Evolutionary conservation across 2,329 filamentous ascomycete genomes (phyloP), one percentile per base, ranked within the genome.

Genomic region (Cytospora piceicola): DNA sequence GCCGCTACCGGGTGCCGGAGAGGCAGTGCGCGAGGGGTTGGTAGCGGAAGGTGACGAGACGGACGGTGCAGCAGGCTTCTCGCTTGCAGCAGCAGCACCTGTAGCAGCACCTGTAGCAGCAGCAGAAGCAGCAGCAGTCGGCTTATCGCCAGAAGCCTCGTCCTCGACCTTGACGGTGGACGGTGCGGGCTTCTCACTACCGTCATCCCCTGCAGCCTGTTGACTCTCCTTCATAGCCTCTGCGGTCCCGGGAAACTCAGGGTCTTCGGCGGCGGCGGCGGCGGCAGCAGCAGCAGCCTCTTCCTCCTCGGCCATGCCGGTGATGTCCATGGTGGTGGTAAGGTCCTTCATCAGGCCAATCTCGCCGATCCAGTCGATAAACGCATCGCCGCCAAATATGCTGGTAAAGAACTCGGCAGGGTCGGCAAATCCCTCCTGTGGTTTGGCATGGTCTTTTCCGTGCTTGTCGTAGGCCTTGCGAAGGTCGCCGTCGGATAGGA

Each of bases 341-440:
- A 99, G 85, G 75, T 99, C 95, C 82, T 97, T 98, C 92, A 99
- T 97, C 65, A 99, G 87, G 59, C 92, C 95, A 72, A 99, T 97
- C 83, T 99, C 95, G 71, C 95, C 95, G 74, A 99, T 98, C 84
- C 95, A 93, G 81, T 99, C 94, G 68, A 90, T 84, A 74, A 99
- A 99, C 15, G 94, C 93, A 73, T 97, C 94, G 67, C 95, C 95
- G 72, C 95, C 95, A 75, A 99, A 99, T 72, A 99, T 99, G 83
- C 94, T 96, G 73, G 91, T 91, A 81, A 99, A 99, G 85, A 99
- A 99, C 79, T 99, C 95, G 70, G 93, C 86, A 1, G 95, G 95
- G 77, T 99, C 95, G 82, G 92, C 92, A 77, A 99, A 99, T 69
- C 95, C 95, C 73, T 93, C 91, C 72, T 89, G 88, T 0, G 95